Percentiles rank a stretch among this genome's conserved stretches.
These are phyloP conservation scores for Euphorbia schlechtendalii DNA, from an alignment of 441 rosid species.

Conservation along the genomic window DNA sequence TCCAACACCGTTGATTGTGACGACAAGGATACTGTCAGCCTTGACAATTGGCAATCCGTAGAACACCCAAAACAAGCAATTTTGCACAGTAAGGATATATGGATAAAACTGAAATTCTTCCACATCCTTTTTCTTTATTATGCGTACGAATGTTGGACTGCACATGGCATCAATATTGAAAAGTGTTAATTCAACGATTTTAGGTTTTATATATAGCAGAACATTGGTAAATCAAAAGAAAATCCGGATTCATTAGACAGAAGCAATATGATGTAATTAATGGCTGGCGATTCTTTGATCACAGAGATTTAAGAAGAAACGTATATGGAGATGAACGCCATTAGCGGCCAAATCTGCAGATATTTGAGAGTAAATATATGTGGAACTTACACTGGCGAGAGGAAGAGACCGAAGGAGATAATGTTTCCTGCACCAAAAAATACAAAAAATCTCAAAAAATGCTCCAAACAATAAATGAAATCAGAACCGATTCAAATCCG, in stretches of 20 bases:
- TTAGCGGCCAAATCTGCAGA: not conserved
- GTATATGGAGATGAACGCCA: too few relatives aligned
- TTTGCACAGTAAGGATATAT: conserved; percentile 46
- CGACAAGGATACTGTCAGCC: conserved; percentile 55
- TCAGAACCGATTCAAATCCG: too few relatives aligned
- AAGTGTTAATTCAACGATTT: not conserved
- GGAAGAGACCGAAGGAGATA: conserved; percentile 19
- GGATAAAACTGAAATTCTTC: conserved; percentile 64
- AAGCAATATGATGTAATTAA: too few relatives aligned
- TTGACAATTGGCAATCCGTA: conserved; percentile 69
- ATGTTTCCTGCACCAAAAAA: conserved; percentile 15
- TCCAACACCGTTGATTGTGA: conserved; percentile 54
- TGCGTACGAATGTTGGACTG: conserved; percentile 56
- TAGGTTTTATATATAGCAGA: too few relatives aligned
- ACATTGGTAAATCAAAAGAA: too few relatives aligned
- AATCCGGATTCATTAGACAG: too few relatives aligned
- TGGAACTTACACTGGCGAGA: conserved; percentile 20
- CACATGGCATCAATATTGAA: too few relatives aligned
- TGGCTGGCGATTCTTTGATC: too few relatives aligned
- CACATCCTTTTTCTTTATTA: conserved; percentile 48
- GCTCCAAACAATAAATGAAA: not conserved
- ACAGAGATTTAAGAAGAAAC: too few relatives aligned
- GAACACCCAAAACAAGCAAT: conserved; percentile 62
- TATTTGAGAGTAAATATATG: not conserved
- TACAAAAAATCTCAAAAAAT: not conserved